phyloP scores from a whole-genome alignment of 179 eudicot genomes.

The Drosera spatulata region DNA sequence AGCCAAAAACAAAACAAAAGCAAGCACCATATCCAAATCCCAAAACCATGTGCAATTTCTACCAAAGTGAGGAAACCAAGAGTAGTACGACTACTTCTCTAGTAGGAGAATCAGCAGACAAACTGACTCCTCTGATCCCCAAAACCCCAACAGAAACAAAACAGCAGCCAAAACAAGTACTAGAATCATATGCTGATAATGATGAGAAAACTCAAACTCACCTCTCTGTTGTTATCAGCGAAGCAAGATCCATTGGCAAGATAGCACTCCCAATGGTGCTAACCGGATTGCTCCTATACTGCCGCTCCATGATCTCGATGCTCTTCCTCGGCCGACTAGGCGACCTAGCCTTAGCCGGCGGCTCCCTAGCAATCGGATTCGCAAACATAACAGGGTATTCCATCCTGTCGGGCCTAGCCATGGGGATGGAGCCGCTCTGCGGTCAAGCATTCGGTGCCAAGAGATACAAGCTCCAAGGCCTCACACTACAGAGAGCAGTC shows the following conservation, averaged over 20 bases:
- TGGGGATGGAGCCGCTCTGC: constrained; percentile 88
- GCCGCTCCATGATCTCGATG: constrained; percentile 81
- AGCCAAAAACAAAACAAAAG: no score
- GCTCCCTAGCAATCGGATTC: constrained; percentile 61
- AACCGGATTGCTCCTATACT: constrained; percentile 64
- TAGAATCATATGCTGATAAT: constrained; percentile 16
- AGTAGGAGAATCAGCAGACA: constrained; percentile 3
- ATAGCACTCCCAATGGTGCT: constrained; percentile 63
- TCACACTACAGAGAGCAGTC: constrained; percentile 44
- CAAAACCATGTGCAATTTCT: constrained; percentile 8
- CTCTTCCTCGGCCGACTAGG: constrained; percentile 66
- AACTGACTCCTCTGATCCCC: constrained; percentile 12
- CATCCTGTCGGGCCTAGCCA: constrained; percentile 63
- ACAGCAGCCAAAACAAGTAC: constrained; percentile 11
- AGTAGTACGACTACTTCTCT: background rate
- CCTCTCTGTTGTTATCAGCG: constrained; percentile 30
- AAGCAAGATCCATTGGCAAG: constrained; percentile 37
- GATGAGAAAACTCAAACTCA: constrained; percentile 18
- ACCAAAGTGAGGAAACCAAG: constrained; percentile 1
- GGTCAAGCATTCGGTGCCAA: constrained; percentile 73
- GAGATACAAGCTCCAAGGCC: constrained; percentile 45
- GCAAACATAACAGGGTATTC: constrained; percentile 82
- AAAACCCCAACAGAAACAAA: constrained; percentile 7
- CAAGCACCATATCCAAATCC: no score
- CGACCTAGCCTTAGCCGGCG: constrained; percentile 55